Base-by-base conservation (phyloP, 2,329 filamentous ascomycete genomes). In the Penicillium sp. region DNA sequence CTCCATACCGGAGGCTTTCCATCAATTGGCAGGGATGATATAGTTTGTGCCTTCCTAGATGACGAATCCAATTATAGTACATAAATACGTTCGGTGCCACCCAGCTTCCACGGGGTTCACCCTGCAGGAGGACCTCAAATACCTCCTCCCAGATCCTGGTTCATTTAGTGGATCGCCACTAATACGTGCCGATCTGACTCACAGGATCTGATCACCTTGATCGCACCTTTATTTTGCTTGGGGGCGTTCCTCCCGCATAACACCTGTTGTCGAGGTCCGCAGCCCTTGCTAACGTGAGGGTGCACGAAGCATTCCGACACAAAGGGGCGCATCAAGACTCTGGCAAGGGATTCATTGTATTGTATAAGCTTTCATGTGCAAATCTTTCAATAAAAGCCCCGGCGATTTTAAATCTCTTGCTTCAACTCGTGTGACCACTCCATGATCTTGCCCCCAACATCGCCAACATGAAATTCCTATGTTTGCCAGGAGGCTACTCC, bases 211-310 rank as follows among this genome's bases (percentile, higher is more conserved):
- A 39, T n/a, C 19, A 33, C 19, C 4, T 19, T 39, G 29, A 31
- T 37, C 4, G 19, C 6, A 14, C 31, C 14, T 14, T 49, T 16
- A 11, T 39, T 39, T 10, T 22, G 9, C 2, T 13, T 6, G 39
- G n/a, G 11, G 19, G 39, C 39, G n/a, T 14, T 22, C 39, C 11
- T 22, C n/a, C 10, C 4, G 19, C 39, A 21, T 42, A 39, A 19
- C 35, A 8, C 7, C 3, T 16, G 16, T 11, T 13, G n/a, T 44
- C 14, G 26, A 14, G 24, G 33, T 31, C 9, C 42, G 27, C 45
- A 44, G 56, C 63, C 63, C 63, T 65, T 64, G 61, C 63, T 62
- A 55, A 61, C 53, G 63, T 54, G 54, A 64, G 63, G 63, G 63
- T 58, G 56, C 50, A 62, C 62, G 63, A 59, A 55, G 57, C 55